Evolutionary conservation across 345 rosid species (phyloP), one percentile per base, ranked within the genome.

Genomic region (Raphanus sativus): DNA sequence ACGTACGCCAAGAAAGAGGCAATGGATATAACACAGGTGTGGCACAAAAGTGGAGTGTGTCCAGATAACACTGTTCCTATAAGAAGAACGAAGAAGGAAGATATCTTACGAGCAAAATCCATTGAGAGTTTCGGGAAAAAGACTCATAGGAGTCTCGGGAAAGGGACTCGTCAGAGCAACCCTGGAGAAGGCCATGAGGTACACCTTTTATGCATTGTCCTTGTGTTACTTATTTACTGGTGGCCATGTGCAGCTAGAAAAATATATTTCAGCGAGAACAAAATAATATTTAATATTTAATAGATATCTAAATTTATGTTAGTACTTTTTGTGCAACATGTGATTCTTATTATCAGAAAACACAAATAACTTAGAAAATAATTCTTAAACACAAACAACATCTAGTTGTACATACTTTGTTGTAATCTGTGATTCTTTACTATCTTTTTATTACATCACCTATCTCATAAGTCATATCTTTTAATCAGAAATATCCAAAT

Each of bases 121-220:
- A 50, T 50, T 50, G 55, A 50, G 55, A 50, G 21, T 50, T 50
- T 50, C 21, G 55, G 55, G 55, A 50, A 50, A 50, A 50, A 50
- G 55, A 50, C 6, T 1, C 54, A 48, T 48, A 48, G 6, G 54
- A 48, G 7, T 48, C n/a, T 48, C 54, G 54, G 54, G 54, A 48
- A 48, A 48, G 54, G 54, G 67, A 71, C 80, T 71, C 83, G n/a
- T n/a, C 54, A 48, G 54, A 48, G 54, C 54, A 48, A 48, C 54
- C 54, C 54, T 48, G 54, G 54, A 48, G 36, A 15, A 50, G 55
- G 55, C 55, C 55, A 50, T 50, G 55, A 50, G 55, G 55, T 50
- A 50, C 55, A n/a, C 55, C 21, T 50, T 50, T 50, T 50, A 48
- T 48, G 7, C 54, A 48, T 13, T 48, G 50, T 11, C 50, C 40